Evolutionary conservation across 371 early-diverging fungal species (phyloP), one percentile per base, ranked within the genome.

Genomic region (Lichtheimia corymbifera): DNA sequence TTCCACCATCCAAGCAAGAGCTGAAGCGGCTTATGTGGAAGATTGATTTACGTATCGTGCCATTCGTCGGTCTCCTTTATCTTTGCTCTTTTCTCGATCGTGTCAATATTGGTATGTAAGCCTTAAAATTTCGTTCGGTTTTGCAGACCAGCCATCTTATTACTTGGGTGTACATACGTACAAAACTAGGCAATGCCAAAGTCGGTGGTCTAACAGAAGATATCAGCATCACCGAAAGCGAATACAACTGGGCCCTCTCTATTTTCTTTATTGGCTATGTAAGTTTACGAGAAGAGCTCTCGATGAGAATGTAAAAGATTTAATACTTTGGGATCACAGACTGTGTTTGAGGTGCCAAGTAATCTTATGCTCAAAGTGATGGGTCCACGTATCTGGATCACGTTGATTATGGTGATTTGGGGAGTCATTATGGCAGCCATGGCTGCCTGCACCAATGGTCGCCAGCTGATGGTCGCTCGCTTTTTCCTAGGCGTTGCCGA

Each of bases 401-500:
- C 91, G 2, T 72, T 86, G 18, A 72, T 83, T 25, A 76, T 79
- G 76, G 63, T 83, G 50, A 53, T 70, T 53, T 71, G 82, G 83
- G 82, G 80, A 2, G 22, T 30, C 3, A 49, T 68, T 45, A 77
- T 78, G 74, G 74, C 79, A 14, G 65, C 64, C 17, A 79, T 83
- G 84, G 80, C 82, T 14, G 75, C 79, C 2, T 57, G 64, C 35
- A 45, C 28, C 2, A 78, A 77, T 30, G 60, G 77, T 22, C 65
- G 75, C 7, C 83, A 83, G 13, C 68, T 88, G 50, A 63, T 85
- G 42, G 79, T 79, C 1, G 57, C 79, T 27, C 81, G 92, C 12
- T 90, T 89, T 68, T 87, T 91, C 60, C 68, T 89, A 43, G 92
- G 92, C 45, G 60, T 89, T 25, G 74, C 87, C 25, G 93, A 93